These are phyloP conservation scores for Penicillium paradoxum DNA, from an alignment of 495 filamentous ascomycete genomes.

Conservation along the genomic window DNA sequence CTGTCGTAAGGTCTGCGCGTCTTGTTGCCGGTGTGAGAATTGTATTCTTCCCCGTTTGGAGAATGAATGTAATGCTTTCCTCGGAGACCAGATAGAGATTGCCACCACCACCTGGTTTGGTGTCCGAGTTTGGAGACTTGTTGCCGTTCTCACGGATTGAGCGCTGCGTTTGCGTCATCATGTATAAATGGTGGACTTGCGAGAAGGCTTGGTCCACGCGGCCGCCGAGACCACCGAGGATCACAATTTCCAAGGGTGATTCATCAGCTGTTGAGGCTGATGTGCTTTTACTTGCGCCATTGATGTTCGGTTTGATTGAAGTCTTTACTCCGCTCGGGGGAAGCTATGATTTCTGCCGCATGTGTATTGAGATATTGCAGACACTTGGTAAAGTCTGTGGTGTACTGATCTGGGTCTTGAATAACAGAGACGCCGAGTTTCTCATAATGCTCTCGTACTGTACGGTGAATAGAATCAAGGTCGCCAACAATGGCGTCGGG, in stretches of 20 bases:
- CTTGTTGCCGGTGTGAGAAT: conserved; percentile 57
- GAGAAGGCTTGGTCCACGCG: conserved; percentile 89
- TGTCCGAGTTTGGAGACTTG: neutral
- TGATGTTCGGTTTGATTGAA: conserved; percentile 3
- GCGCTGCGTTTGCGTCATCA: conserved; percentile 28
- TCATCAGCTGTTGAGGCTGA: neutral
- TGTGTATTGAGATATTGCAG: conserved; percentile 56
- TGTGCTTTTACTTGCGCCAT: neutral
- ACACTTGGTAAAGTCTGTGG: conserved; percentile 77
- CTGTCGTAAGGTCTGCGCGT: conserved; percentile 8
- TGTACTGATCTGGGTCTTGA: conserved; percentile 69
- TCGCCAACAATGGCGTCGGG: conserved; percentile 79
- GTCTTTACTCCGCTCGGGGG: conserved; percentile 6
- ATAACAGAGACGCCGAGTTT: conserved; percentile 50
- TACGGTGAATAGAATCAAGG: conserved; percentile 69
- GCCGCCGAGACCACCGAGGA: conserved; percentile 80
- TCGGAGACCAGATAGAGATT: conserved; percentile 69
- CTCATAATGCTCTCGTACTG: conserved; percentile 57
- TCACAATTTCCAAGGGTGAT: conserved; percentile 49
- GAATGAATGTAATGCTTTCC: conserved; percentile 73
- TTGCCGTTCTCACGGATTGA: conserved; percentile 9
- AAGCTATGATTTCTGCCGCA: conserved; percentile 25
- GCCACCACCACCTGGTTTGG: conserved; percentile 13
- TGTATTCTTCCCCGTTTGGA: conserved; percentile 60
- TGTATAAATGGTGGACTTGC: conserved; percentile 72